Evolutionary conservation across 371 early-diverging fungal species (phyloP).

Genomic region (Mucor saturninus): DNA sequence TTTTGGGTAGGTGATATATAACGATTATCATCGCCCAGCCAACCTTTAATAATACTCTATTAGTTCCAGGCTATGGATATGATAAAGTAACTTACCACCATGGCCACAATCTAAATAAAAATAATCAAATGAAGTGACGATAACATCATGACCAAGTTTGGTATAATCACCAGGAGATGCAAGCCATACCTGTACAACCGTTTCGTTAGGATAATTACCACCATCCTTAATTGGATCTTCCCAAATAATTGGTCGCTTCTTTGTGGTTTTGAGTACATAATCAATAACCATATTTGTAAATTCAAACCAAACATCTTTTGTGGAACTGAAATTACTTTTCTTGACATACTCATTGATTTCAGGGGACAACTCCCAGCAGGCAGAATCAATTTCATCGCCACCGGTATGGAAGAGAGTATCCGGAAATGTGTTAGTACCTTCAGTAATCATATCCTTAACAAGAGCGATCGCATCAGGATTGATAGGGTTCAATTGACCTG

Average conservation of each 20-base stretch:
- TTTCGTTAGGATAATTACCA: slow-evolving; percentile 29
- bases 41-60: slow-evolving; percentile 26
- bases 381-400: slow-evolving; percentile 76
- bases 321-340: slow-evolving; percentile 20
- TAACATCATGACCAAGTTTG: slow-evolving; percentile 49
- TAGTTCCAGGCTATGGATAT: not conserved
- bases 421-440: slow-evolving; percentile 61
- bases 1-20: slow-evolving; percentile 44
- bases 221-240: slow-evolving; percentile 34
- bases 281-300: slow-evolving; percentile 36
- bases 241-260: slow-evolving; percentile 37
- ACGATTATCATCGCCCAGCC: slow-evolving; percentile 50
- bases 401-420: slow-evolving; percentile 76
- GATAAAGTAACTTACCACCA: slow-evolving; percentile 44
- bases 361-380: slow-evolving; percentile 59
- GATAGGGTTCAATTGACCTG: slow-evolving; percentile 78
- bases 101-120: slow-evolving; percentile 67
- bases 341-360: slow-evolving; percentile 33
- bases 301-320: slow-evolving; percentile 35
- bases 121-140: slow-evolving; percentile 54
- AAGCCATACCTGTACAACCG: slow-evolving; percentile 62
- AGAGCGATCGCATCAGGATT: slow-evolving; percentile 53
- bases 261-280: slow-evolving; percentile 11
- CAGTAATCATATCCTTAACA: slow-evolving; percentile 48
- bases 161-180: slow-evolving; percentile 39